These are phyloP conservation scores for Cordyceps cateniannulata DNA, from an alignment of 2,329 filamentous ascomycete species.

Conservation along the genomic window DNA sequence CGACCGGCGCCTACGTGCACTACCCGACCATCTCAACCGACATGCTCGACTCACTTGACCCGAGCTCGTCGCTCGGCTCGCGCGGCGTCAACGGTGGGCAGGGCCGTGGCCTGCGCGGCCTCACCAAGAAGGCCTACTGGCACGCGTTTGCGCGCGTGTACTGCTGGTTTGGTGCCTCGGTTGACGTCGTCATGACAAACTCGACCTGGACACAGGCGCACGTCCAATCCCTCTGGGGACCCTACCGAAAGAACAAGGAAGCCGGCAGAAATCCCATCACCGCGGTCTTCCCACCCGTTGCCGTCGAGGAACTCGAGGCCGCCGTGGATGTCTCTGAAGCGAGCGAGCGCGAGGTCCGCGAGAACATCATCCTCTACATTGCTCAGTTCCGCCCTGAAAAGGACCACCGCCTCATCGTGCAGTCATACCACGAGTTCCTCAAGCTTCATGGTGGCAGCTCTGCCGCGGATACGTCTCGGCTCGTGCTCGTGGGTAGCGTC, in stretches of 20 bases:
- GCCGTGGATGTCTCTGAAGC: constrained; percentile 64
- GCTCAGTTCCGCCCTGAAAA: constrained; percentile 97
- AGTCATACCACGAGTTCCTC: constrained; percentile 74
- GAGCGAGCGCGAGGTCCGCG: constrained; percentile 58
- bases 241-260: constrained; percentile 39
- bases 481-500: constrained; percentile 90
- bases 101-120: constrained; percentile 64
- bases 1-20: constrained; percentile 91
- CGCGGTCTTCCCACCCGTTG: constrained; percentile 87
- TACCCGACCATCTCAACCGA: constrained; percentile 98
- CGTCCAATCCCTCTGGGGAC: constrained; percentile 73
- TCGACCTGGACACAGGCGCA: constrained; percentile 89
- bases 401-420: constrained; percentile 82
- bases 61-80: constrained; percentile 47
- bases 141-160: constrained; percentile 76
- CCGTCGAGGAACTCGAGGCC: constrained; percentile 74
- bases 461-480: constrained; percentile 46
- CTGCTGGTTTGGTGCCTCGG: constrained; percentile 70
- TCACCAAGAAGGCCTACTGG: constrained; percentile 79
- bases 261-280: constrained; percentile 48
- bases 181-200: constrained; percentile 97
- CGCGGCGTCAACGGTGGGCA: constrained; percentile 80
- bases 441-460: constrained; percentile 42
- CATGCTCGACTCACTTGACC: constrained; percentile 81
- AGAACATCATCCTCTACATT: constrained; percentile 79